A percentile compares a stretch with the other conserved stretches of the same genome.
Conservation (phyloP, 495 filamentous ascomycete genomes). For the Tirmania nivea region DNA sequence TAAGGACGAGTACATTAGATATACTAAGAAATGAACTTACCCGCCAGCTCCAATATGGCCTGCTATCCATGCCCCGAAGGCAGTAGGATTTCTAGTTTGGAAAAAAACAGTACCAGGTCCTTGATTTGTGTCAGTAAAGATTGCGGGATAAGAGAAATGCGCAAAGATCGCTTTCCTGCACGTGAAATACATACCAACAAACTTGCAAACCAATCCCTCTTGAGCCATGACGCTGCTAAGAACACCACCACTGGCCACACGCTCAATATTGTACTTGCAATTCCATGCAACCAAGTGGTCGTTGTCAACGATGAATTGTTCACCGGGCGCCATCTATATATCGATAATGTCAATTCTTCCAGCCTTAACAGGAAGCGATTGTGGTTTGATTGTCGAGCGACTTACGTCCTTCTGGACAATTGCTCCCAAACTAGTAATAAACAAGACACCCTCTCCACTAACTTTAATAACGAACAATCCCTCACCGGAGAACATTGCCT, state of each 20-base stretch:
- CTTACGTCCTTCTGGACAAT: conserved; percentile 88
- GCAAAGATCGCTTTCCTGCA: neutral
- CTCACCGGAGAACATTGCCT: conserved; percentile 84
- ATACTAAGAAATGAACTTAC: neutral
- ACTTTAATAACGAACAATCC: conserved; percentile 85
- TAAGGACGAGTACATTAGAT: neutral
- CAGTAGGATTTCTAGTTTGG: conserved; percentile 66
- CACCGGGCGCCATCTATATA: conserved; percentile 30
- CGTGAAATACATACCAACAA: conserved; percentile 33
- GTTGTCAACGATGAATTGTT: conserved; percentile 85
- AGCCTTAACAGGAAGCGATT: neutral
- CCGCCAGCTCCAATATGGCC: conserved; percentile 18
- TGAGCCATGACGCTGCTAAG: conserved; percentile 54
- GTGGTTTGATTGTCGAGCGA: conserved; percentile 3
- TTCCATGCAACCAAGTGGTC: conserved; percentile 96
- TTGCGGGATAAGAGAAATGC: neutral
- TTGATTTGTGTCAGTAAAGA: conserved; percentile 1
- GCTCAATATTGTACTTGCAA: conserved; percentile 74
- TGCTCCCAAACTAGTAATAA: conserved; percentile 80
- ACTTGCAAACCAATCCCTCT: conserved; percentile 86
- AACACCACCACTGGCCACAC: conserved; percentile 72
- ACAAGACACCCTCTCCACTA: conserved; percentile 53
- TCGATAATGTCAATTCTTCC: neutral
- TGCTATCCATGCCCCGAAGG: conserved; percentile 32
- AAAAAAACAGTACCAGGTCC: conserved; percentile 81